Conservation (phyloP, 805 yeast genomes). For the Wickerhamomyces silvicola region DNA sequence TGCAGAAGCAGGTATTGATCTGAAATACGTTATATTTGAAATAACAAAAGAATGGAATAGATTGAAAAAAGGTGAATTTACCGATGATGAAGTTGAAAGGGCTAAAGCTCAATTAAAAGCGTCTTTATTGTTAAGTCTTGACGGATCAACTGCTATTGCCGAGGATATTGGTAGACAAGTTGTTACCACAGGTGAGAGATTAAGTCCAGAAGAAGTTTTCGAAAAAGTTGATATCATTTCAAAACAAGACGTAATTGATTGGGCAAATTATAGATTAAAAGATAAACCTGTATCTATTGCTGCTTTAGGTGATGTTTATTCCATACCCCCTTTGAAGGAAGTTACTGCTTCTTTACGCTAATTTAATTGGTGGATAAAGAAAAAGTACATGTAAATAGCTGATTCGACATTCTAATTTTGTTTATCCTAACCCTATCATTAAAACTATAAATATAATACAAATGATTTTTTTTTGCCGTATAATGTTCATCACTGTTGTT, state of each 20-base stretch:
- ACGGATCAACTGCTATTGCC: slow-evolving; percentile 92
- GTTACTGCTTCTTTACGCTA: slow-evolving; percentile 37
- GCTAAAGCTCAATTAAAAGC: slow-evolving; percentile 96
- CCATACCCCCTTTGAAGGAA: slow-evolving; percentile 63
- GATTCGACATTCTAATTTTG: no score
- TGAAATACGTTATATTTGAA: slow-evolving; percentile 65
- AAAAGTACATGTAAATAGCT: slow-evolving; percentile 2
- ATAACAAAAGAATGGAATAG: slow-evolving; percentile 86
- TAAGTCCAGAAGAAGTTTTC: slow-evolving; percentile 41
- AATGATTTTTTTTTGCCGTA: neutral
- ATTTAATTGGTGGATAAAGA: neutral
- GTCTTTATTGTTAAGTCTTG: slow-evolving; percentile 78
- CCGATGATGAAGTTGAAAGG: slow-evolving; percentile 83
- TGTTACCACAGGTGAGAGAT: slow-evolving; percentile 78
- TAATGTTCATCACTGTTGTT: slow-evolving; percentile 9
- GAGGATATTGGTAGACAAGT: slow-evolving; percentile 97
- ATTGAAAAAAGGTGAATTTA: slow-evolving; percentile 66
- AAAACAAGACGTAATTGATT: slow-evolving; percentile 69
- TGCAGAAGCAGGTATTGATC: slow-evolving; percentile 59
- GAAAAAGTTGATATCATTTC: slow-evolving; percentile 70
- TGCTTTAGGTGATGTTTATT: slow-evolving; percentile 77
- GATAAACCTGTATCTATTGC: slow-evolving; percentile 82
- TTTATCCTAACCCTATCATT: no score
- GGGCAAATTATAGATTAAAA: slow-evolving; percentile 81
- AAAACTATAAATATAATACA: slow-evolving; percentile 1